phyloP scores from a whole-genome alignment of 305 asterid species.

The Solanum hybrid region DNA sequence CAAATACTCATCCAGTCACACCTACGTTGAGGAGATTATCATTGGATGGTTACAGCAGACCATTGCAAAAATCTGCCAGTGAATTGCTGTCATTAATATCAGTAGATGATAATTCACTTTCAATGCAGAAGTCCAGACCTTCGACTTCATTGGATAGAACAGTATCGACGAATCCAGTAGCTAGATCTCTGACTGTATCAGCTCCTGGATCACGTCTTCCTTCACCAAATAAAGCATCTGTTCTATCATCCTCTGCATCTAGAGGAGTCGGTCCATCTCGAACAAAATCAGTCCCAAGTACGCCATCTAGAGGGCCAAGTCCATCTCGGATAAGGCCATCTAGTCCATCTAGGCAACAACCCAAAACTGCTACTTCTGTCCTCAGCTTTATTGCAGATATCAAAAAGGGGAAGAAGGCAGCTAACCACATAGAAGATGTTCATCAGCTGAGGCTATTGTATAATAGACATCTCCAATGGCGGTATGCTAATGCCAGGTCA shows the following conservation, averaged over 20 bases:
- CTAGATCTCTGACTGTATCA: constrained; percentile 37
- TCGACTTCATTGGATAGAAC: constrained; percentile 49
- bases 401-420: constrained; percentile 61
- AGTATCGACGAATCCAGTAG: constrained; percentile 31
- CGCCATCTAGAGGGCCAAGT: constrained; percentile 59
- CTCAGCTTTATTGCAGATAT: constrained; percentile 77
- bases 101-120: constrained; percentile 21
- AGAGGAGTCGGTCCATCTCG: constrained; percentile 62
- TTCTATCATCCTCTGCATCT: constrained; percentile 27
- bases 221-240: constrained; percentile 36
- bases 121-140: constrained; percentile 30
- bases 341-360: constrained; percentile 68
- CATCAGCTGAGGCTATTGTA: constrained; percentile 69
- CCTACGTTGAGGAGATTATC: constrained; percentile 54
- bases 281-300: constrained; percentile 25
- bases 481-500: constrained; percentile 53
- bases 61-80: constrained; percentile 43
- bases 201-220: constrained; percentile 44
- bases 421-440: constrained; percentile 67
- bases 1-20: constrained; percentile 24
- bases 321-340: constrained; percentile 67
- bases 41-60: constrained; percentile 47
- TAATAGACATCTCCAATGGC: constrained; percentile 88
- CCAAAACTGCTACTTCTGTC: constrained; percentile 59
- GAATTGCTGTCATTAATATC: constrained; percentile 24